phyloP scores from a whole-genome alignment of 805 yeast species.

The Ogataea polymorpha region DNA sequence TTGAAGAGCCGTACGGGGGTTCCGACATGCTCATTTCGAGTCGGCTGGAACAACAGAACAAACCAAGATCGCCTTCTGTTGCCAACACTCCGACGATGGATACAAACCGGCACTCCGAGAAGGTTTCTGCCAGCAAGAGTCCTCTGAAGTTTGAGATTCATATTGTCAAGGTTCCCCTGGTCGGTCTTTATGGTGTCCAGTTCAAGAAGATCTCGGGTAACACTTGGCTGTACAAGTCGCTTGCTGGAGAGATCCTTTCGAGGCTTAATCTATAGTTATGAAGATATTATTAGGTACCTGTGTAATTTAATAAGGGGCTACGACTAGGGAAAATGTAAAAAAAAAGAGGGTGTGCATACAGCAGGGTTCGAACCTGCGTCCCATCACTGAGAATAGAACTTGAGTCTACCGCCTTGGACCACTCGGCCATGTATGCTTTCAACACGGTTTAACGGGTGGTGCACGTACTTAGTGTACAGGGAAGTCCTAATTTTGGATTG shows the following conservation, averaged over 20 bases:
- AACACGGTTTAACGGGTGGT: neutral
- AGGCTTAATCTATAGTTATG: conserved; percentile 56
- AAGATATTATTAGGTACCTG: neutral
- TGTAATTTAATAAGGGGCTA: neutral
- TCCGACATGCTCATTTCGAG: conserved; percentile 60
- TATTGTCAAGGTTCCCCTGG: conserved; percentile 86
- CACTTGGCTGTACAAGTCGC: conserved; percentile 90
- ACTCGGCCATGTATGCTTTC: conserved; percentile 32
- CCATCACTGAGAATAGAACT: conserved; percentile 32
- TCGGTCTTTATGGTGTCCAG: conserved; percentile 89
- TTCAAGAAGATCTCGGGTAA: conserved; percentile 91
- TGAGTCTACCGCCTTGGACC: conserved; percentile 32
- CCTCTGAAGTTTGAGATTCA: conserved; percentile 89
- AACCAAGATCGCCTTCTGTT: conserved; percentile 18
- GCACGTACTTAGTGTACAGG: neutral
- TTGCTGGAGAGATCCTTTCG: conserved; percentile 79
- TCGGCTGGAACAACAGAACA: conserved; percentile 48
- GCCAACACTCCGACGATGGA: conserved; percentile 9
- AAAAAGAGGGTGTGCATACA: conserved; percentile 25
- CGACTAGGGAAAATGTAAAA: conserved; percentile 4
- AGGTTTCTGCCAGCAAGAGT: conserved; percentile 34
- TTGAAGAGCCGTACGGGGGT: conserved; percentile 51
- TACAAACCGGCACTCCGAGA: conserved; percentile 7
- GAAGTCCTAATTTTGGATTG: neutral
- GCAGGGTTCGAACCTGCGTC: conserved; percentile 35